A percentile compares a stretch with the other conserved stretches of the same genome.
phyloP scores from a whole-genome alignment of 768 basidiomycete genomes.

The Pluteus cervinus region DNA sequence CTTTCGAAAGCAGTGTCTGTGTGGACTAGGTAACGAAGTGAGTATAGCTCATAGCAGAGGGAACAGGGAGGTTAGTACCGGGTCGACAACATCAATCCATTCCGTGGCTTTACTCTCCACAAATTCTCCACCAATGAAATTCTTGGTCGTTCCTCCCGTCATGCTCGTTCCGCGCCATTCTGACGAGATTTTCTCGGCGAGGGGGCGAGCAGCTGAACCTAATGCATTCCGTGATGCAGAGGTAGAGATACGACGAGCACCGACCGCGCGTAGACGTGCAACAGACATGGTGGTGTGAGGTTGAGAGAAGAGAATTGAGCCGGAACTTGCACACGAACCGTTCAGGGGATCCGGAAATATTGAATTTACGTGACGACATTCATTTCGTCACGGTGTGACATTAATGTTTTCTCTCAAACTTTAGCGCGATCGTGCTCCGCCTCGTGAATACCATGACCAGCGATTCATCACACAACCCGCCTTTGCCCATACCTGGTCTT shows the following conservation, averaged over 20 bases:
- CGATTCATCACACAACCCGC: too few species aligned
- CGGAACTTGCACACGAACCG: background rate
- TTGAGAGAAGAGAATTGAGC: constrained; percentile 1
- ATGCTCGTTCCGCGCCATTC: constrained; percentile 87
- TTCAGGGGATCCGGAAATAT: background rate
- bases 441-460: too few species aligned
- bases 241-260: constrained; percentile 34
- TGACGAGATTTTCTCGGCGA: constrained; percentile 63
- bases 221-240: constrained; percentile 43
- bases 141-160: constrained; percentile 83
- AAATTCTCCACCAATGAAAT: constrained; percentile 89
- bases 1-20: constrained; percentile 82
- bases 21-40: constrained; percentile 53
- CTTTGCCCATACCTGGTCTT: too few species aligned
- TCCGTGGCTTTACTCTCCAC: constrained; percentile 69
- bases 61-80: constrained; percentile 37
- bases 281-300: constrained; percentile 23
- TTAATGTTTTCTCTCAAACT: constrained; percentile 16
- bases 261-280: constrained; percentile 20
- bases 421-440: too few species aligned
- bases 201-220: constrained; percentile 46
- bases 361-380: too few species aligned
- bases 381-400: constrained; percentile 15
- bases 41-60: constrained; percentile 4
- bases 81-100: constrained; percentile 88